Conservation (phyloP, 495 filamentous ascomycete species). For the Letharia lupina region DNA sequence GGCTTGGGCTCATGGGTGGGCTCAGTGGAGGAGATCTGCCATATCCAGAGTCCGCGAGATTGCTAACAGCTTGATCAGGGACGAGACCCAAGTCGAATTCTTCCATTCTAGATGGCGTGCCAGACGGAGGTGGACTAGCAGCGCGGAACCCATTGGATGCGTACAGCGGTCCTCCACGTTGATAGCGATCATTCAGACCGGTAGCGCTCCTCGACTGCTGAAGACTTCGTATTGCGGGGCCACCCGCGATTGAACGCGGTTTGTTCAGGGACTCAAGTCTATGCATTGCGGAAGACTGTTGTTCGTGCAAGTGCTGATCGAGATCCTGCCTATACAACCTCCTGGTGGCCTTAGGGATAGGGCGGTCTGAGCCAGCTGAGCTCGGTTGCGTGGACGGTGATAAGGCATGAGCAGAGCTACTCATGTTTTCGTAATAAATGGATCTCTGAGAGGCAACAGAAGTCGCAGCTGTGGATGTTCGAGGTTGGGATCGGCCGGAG, state of each 20-base stretch:
- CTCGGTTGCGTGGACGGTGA: slow-evolving; percentile 35
- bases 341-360: slow-evolving; percentile 51
- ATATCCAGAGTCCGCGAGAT: slow-evolving; percentile 32
- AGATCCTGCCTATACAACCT: slow-evolving; percentile 81
- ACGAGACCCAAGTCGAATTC: slow-evolving; percentile 23
- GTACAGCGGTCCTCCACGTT: slow-evolving; percentile 41
- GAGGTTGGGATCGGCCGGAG: slow-evolving; percentile 59
- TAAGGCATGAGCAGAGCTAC: slow-evolving; percentile 28
- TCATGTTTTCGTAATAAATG: slow-evolving; percentile 24
- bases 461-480: slow-evolving; percentile 83
- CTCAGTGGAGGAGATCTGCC: slow-evolving; percentile 57
- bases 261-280: slow-evolving; percentile 68
- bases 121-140: slow-evolving; percentile 44
- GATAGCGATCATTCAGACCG: slow-evolving; percentile 49
- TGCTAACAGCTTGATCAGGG: slow-evolving; percentile 23
- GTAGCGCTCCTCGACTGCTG: slow-evolving; percentile 45
- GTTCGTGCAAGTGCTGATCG: slow-evolving; percentile 69
- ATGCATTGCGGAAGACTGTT: slow-evolving; percentile 67
- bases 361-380: slow-evolving; percentile 30
- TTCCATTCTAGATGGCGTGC: slow-evolving; percentile 26
- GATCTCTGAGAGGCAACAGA: slow-evolving; percentile 74
- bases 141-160: slow-evolving; percentile 34
- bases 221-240: slow-evolving; percentile 8
- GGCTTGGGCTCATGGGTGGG: slow-evolving; percentile 50
- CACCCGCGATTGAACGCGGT: slow-evolving; percentile 30